phyloP scores from a whole-genome alignment of 305 asterid species.

The Solanum hybrid region DNA sequence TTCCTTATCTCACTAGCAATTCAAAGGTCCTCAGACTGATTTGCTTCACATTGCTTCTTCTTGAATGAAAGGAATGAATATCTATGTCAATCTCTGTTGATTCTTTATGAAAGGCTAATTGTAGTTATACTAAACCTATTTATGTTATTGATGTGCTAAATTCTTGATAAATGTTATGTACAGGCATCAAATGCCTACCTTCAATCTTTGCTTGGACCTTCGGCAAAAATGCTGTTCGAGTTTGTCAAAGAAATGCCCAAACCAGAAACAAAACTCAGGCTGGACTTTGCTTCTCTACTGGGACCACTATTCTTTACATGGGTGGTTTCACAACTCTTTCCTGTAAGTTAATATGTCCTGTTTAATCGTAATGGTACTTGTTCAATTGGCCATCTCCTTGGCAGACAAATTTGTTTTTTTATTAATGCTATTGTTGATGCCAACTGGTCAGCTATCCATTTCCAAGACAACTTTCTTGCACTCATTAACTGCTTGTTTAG shows the following conservation, averaged over 20 bases:
- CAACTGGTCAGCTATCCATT: too few relatives aligned
- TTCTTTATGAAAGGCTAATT: neutral
- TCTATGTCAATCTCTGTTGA: neutral
- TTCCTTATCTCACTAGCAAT: neutral
- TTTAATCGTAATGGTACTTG: neutral
- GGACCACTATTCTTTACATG: slow-evolving; percentile 90
- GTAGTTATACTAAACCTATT: neutral
- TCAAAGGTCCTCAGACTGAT: neutral
- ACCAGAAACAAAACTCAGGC: slow-evolving; percentile 60
- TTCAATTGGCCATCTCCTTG: neutral
- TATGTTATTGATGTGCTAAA: slow-evolving; percentile 6
- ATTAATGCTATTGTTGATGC: too few relatives aligned
- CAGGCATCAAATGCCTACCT: slow-evolving; percentile 94
- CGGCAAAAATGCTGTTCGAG: slow-evolving; percentile 52
- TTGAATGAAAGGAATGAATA: neutral
- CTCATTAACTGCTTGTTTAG: too few relatives aligned
- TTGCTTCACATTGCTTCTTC: neutral
- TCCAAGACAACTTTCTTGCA: too few relatives aligned
- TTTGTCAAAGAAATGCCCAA: slow-evolving; percentile 94
- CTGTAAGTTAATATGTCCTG: slow-evolving; percentile 44
- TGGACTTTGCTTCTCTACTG: slow-evolving; percentile 84
- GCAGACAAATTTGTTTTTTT: neutral
- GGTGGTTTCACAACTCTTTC: slow-evolving; percentile 70
- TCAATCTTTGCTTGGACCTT: slow-evolving; percentile 62
- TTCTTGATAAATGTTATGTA: slow-evolving; percentile 12